Percentiles rank a stretch among this genome's conserved stretches.
phyloP scores from a whole-genome alignment of 805 yeast genomes.

The Candida tallmaniae region DNA sequence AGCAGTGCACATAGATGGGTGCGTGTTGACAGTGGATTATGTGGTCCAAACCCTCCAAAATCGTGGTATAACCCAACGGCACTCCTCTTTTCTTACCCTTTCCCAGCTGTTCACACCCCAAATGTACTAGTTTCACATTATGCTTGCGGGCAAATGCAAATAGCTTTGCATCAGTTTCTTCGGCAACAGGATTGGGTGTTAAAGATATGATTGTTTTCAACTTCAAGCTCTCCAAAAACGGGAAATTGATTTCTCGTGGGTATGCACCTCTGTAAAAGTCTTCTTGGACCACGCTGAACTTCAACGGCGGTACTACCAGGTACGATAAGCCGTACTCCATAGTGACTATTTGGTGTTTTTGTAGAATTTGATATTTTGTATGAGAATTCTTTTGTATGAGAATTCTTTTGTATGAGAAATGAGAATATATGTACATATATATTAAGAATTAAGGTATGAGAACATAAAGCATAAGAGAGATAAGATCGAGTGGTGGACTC shows the following conservation, averaged over 20 bases:
- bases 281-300: slow-evolving; percentile 69
- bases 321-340: slow-evolving; percentile 17
- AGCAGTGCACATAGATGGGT: slow-evolving; percentile 82
- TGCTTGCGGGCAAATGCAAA: slow-evolving; percentile 48
- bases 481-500: too few species aligned
- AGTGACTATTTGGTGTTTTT: too few species aligned
- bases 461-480: too few species aligned
- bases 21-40: slow-evolving; percentile 55
- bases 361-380: neutral
- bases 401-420: neutral
- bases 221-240: slow-evolving; percentile 60
- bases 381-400: neutral
- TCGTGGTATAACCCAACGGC: slow-evolving; percentile 66
- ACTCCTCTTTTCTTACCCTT: slow-evolving; percentile 81
- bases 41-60: slow-evolving; percentile 54
- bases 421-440: neutral
- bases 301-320: slow-evolving; percentile 65
- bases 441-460: neutral
- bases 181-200: slow-evolving; percentile 69
- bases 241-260: slow-evolving; percentile 70
- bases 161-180: slow-evolving; percentile 47
- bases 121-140: slow-evolving; percentile 61
- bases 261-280: slow-evolving; percentile 79
- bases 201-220: slow-evolving; percentile 72
- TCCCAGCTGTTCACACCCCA: slow-evolving; percentile 62